A percentile compares a stretch with the other conserved stretches of the same genome.
Conservation (phyloP, 371 early-diverging fungal species). For the Enteropsectra breve region DNA sequence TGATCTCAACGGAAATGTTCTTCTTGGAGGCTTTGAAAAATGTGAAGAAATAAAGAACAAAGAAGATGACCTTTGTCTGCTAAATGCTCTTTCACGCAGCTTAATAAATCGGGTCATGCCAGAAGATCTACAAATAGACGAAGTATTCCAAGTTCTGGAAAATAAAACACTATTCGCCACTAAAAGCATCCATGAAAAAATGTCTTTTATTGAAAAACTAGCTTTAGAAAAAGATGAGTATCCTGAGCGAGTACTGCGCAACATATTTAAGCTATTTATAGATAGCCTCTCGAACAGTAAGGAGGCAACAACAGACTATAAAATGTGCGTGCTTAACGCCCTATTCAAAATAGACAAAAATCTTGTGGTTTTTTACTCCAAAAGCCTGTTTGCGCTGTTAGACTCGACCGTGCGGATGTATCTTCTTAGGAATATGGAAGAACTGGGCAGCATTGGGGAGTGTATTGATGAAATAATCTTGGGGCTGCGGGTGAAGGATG, state of each 20-base stretch:
- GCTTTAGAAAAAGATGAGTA: slow-evolving; percentile 19
- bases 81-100: not conserved
- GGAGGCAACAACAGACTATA: slow-evolving; percentile 20
- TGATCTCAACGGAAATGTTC: slow-evolving; percentile 34
- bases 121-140: not conserved
- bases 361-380: slow-evolving; percentile 11
- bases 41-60: not conserved
- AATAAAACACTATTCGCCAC: slow-evolving; percentile 16
- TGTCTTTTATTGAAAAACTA: slow-evolving; percentile 17
- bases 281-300: slow-evolving; percentile 10
- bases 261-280: slow-evolving; percentile 23
- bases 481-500: slow-evolving; percentile 51
- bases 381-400: slow-evolving; percentile 35
- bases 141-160: slow-evolving; percentile 13
- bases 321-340: slow-evolving; percentile 31
- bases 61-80: not conserved
- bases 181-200: slow-evolving; percentile 27
- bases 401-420: slow-evolving; percentile 44
- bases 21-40: slow-evolving; percentile 51
- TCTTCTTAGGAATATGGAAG: slow-evolving; percentile 31
- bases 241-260: slow-evolving; percentile 15
- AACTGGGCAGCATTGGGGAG: slow-evolving; percentile 12
- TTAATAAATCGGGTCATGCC: not conserved
- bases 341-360: slow-evolving; percentile 33
- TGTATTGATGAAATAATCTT: slow-evolving; percentile 27